A percentile compares a stretch with the other conserved stretches of the same genome.
phyloP scores from a whole-genome alignment of 169 alveolate species.

The Eimeria tenella region DNA sequence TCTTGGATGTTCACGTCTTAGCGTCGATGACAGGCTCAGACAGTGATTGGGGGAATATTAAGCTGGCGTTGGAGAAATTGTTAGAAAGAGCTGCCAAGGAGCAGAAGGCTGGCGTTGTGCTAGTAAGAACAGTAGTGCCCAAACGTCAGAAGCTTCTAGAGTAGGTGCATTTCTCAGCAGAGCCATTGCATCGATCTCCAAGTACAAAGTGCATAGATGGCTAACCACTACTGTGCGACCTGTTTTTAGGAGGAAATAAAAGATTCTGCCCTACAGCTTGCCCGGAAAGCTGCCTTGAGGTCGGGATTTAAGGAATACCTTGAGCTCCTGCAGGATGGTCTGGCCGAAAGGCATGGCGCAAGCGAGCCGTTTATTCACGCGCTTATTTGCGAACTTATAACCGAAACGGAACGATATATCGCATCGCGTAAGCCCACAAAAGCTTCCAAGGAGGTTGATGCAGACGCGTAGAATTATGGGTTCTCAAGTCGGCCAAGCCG shows the following conservation, averaged over 20 bases:
- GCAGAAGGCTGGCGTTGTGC: neutral
- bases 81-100: neutral
- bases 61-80: neutral
- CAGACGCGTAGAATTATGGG: neutral
- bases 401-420: neutral
- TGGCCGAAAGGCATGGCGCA: neutral
- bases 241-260: neutral
- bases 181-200: neutral
- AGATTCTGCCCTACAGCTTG: neutral
- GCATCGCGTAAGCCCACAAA: neutral
- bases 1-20: neutral
- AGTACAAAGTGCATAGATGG: neutral
- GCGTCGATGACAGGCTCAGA: constrained; percentile 4
- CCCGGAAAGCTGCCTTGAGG: constrained; percentile 12
- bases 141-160: neutral
- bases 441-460: neutral
- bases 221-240: neutral
- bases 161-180: neutral
- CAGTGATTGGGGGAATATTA: neutral
- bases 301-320: constrained; percentile 24
- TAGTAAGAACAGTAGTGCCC: neutral
- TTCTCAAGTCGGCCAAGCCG: neutral
- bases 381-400: neutral
- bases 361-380: neutral
- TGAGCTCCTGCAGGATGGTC: neutral